Base-by-base conservation (phyloP, 495 filamentous ascomycete species). In the Elaphomyces granulatus region DNA sequence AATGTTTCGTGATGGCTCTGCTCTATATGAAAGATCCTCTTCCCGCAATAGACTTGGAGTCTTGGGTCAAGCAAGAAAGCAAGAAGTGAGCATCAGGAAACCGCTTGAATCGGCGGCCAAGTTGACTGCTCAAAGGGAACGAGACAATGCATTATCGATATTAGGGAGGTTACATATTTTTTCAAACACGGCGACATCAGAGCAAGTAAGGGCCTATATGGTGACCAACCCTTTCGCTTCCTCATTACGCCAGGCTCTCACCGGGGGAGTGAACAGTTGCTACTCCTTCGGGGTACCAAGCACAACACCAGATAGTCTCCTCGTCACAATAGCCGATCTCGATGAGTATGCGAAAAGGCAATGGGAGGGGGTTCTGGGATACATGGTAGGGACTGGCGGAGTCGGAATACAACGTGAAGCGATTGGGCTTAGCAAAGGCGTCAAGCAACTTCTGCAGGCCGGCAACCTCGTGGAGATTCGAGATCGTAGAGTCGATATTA, bases 341-440 rank as follows among this genome's bases (percentile, higher is more conserved):
- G 92, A 98, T 46, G 66, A 75, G 19, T 94, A 87, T 59, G 88
- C 87, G 10, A 70, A 80, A 35, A 72, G 68, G 44, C 88, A 94
- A 52, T 98, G 92, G 84, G 92, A 98, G 55, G 79, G 83, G 6
- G 92, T 98, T 8, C 61, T 96, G 21, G 87, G 93, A 55, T 98
- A 88, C 53, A 87, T 98, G 60, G 90, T 98, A 20, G 78, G 79
- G 35, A 78, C 70, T 26, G 71, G 71, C 40, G 74, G 68, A 53
- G 70, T 57, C 51, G 70, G 31, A 40, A 70, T 45, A 48, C 59
- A 58, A 41, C 61, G 55, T n/a, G 60, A 61, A 9, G 52, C 44
- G n/a, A 61, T 61, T 15, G 65, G 70, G 6, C 77, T 90, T 38
- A 85, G 82, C 48, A 67, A 73, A 32, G 82, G 81, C 4, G 88